Evolutionary conservation across 805 yeast genomes (phyloP).

Genomic region (Starmerella apicola): DNA sequence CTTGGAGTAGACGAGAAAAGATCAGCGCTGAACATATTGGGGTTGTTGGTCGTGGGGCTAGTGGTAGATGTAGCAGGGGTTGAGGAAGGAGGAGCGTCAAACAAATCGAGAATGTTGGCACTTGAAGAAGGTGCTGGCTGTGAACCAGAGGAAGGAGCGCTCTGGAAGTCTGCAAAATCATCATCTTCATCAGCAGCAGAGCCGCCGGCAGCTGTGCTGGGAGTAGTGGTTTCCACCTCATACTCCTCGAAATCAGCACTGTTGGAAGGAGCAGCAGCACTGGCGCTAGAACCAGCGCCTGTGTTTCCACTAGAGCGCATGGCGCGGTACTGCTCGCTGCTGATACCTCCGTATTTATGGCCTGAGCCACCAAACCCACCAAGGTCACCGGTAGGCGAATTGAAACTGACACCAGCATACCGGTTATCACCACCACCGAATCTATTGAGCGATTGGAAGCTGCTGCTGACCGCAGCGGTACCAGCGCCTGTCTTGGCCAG

Average conservation of each 20-base stretch:
- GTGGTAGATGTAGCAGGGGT: neutral
- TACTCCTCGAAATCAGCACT: constrained; percentile 32
- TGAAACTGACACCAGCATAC: constrained; percentile 2
- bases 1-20: neutral
- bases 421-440: constrained; percentile 24
- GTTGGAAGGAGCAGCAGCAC: constrained; percentile 24
- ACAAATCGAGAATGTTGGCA: constrained; percentile 20
- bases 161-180: constrained; percentile 53
- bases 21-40: neutral
- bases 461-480: constrained; percentile 35
- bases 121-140: constrained; percentile 15
- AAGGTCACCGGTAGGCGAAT: neutral
- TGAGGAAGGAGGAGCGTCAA: constrained; percentile 13
- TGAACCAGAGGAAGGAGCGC: constrained; percentile 29
- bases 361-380: constrained; percentile 20
- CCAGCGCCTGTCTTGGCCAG: constrained; percentile 48
- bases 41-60: neutral
- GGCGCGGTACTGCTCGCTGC: constrained; percentile 21
- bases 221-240: constrained; percentile 19
- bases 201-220: constrained; percentile 7
- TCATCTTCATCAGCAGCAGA: constrained; percentile 39
- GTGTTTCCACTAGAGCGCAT: constrained; percentile 29
- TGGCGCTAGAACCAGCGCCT: constrained; percentile 26
- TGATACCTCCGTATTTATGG: constrained; percentile 28
- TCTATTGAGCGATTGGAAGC: too few relatives aligned